Base-by-base conservation (phyloP, 1,284 basidiomycete genomes). In the Lentinula novae-zelandiae region DNA sequence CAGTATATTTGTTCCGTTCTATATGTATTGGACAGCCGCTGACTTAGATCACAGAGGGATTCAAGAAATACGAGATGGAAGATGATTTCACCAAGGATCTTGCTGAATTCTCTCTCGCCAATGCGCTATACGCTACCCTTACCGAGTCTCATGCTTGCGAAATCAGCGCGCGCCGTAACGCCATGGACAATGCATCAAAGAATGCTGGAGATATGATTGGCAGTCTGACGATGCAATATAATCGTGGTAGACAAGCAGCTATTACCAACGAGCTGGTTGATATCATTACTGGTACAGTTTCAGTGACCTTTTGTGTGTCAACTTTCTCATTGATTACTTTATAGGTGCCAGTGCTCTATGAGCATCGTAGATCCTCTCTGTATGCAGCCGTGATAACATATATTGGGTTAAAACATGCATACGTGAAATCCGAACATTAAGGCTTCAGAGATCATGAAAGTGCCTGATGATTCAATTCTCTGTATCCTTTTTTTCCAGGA, bases 101-200 rank as follows among this genome's bases (percentile, higher is more conserved):
- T 49, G 87, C 93, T 64, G 95, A 98, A 76, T 99, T 99, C 77
- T 87, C 95, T 6, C 83, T 99, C 63, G 95, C 97, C 73, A 98
- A 99, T 77, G 95, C 95, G 68, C 87, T 99, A 81, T 99, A 89
- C 76, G 89, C 95, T 66, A 90, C 95, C 60, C 90, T 99, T 58
- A 92, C 93, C 53, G 97, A 99, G 78, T 92, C 89, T 63, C 96
- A 98, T 76, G 96, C 97, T 63, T 94, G 95, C 69, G 96, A 99
- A 78, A 92, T 91, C 74, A 91, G 89, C 71, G 86, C 90, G 72
- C 89, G 90, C 77, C 92, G 96, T 69, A 98, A 97, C 70, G 96
- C 97, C 72, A 99, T 99, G 96, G 96, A 99, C 87, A 99, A 96
- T 73, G 97, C 96, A 57, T 96, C 96, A 67, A 99, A 96, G 89